These are phyloP conservation scores for Carex scoparia DNA, from an alignment of 176 grass and related monocot species.

Conservation along the genomic window DNA sequence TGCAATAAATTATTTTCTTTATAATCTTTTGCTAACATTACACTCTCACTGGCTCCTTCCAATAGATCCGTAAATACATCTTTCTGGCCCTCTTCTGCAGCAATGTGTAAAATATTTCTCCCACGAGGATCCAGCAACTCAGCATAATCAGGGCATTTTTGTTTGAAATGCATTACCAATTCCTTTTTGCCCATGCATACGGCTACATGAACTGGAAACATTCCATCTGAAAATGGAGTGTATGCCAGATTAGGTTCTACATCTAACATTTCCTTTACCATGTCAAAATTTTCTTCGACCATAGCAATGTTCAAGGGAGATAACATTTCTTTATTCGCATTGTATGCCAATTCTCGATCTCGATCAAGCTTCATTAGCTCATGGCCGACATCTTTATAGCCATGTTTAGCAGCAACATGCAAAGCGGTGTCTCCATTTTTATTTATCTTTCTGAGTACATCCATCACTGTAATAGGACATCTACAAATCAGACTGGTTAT, in stretches of 20 bases:
- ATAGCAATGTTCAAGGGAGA: constrained; percentile 13
- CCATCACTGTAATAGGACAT: background rate
- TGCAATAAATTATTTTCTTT: too few relatives aligned
- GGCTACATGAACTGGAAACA: constrained; percentile 6
- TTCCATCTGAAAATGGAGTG: background rate
- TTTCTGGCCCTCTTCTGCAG: background rate
- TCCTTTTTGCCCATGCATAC: background rate
- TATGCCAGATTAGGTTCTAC: background rate
- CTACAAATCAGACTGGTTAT: background rate
- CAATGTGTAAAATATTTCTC: background rate
- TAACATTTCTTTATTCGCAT: background rate
- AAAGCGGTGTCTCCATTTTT: constrained; percentile 8
- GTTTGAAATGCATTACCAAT: background rate
- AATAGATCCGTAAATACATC: too few relatives aligned
- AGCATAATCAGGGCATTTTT: background rate
- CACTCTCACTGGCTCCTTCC: too few relatives aligned
- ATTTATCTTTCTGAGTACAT: background rate
- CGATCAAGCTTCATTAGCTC: background rate
- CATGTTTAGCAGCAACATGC: background rate
- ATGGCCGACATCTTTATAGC: background rate
- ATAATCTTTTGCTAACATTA: too few relatives aligned
- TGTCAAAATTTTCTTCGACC: background rate
- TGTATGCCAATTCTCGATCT: background rate
- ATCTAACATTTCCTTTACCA: background rate
- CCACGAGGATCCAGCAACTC: background rate